Evolutionary conservation across 768 basidiomycete species (phyloP).

Genomic region (Tubosaeta sp.): DNA sequence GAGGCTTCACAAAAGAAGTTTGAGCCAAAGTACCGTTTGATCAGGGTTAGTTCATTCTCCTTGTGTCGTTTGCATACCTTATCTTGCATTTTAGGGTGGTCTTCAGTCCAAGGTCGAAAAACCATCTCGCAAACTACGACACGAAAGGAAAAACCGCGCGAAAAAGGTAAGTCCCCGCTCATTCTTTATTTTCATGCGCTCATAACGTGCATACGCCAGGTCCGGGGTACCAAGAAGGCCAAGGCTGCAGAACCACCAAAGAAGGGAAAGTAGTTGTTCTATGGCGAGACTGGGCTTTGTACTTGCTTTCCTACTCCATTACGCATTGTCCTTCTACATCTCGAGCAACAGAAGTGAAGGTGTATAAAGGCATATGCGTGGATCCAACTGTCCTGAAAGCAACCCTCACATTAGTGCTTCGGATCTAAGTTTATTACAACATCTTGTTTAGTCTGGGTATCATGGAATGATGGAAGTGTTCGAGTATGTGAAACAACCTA

Average conservation of each 20-base stretch:
- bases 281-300: slow-evolving; percentile 16
- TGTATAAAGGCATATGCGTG: slow-evolving; percentile 36
- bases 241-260: slow-evolving; percentile 90
- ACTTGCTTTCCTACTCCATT: slow-evolving; percentile 16
- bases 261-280: slow-evolving; percentile 77
- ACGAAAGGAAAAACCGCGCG: slow-evolving; percentile 98
- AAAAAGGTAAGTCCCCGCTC: slow-evolving; percentile 75
- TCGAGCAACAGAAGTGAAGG: slow-evolving; percentile 33
- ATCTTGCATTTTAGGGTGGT: slow-evolving; percentile 48
- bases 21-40: slow-evolving; percentile 92
- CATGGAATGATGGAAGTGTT: slow-evolving; percentile 16
- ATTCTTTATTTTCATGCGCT: slow-evolving; percentile 4
- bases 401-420: slow-evolving; percentile 20
- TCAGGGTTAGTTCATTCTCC: slow-evolving; percentile 63
- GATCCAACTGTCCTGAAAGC: slow-evolving; percentile 16
- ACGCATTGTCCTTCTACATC: slow-evolving; percentile 31
- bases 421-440: slow-evolving; percentile 32
- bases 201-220: slow-evolving; percentile 40
- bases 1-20: slow-evolving; percentile 94
- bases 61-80: slow-evolving; percentile 1
- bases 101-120: slow-evolving; percentile 76
- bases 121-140: slow-evolving; percentile 94
- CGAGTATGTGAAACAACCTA: slow-evolving; percentile 29
- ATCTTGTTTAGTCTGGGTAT: slow-evolving; percentile 33
- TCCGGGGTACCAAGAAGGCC: slow-evolving; percentile 92